Evolutionary conservation across 1,139 yeast genomes (phyloP).

Genomic region (Sugiyamaella japonica): DNA sequence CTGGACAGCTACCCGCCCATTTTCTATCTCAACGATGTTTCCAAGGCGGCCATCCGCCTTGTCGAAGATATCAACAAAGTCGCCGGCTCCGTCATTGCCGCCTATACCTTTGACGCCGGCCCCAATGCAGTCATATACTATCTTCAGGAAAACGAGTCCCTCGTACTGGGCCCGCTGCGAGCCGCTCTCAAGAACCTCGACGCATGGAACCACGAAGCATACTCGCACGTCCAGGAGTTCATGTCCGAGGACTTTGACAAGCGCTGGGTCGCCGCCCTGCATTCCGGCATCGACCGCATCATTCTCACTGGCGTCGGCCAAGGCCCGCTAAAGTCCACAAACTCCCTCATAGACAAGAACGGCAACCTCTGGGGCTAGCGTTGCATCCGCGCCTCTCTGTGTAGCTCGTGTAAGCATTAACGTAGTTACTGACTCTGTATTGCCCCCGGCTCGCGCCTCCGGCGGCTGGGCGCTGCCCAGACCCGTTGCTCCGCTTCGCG

Average conservation of each 20-base stretch:
- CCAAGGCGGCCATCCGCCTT: constrained; percentile 79
- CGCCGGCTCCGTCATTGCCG: constrained; percentile 69
- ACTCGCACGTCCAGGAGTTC: constrained; percentile 34
- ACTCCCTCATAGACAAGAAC: constrained; percentile 22
- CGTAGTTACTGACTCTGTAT: too few species aligned
- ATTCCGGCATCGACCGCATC: constrained; percentile 73
- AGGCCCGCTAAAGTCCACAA: constrained; percentile 55
- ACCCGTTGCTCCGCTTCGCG: too few species aligned
- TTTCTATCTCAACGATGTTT: constrained; percentile 92
- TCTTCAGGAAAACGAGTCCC: constrained; percentile 65
- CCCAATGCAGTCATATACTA: constrained; percentile 97
- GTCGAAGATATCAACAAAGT: constrained; percentile 72
- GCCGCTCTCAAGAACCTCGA: constrained; percentile 52
- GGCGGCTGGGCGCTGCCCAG: too few species aligned
- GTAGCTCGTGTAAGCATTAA: too few species aligned
- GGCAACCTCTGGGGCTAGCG: constrained; percentile 17
- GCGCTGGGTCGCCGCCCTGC: constrained; percentile 53
- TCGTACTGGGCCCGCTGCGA: constrained; percentile 48
- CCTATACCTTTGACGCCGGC: constrained; percentile 98
- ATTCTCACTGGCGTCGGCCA: constrained; percentile 84
- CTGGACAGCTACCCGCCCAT: constrained; percentile 95
- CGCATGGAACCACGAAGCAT: constrained; percentile 60
- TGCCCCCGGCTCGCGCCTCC: too few species aligned
- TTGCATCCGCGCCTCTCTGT: too few species aligned
- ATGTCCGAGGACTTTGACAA: constrained; percentile 43